Evolutionary conservation across 73 alveolate species (phyloP), one percentile per base, ranked within the genome.

Genomic region (Uronychia setigera): DNA sequence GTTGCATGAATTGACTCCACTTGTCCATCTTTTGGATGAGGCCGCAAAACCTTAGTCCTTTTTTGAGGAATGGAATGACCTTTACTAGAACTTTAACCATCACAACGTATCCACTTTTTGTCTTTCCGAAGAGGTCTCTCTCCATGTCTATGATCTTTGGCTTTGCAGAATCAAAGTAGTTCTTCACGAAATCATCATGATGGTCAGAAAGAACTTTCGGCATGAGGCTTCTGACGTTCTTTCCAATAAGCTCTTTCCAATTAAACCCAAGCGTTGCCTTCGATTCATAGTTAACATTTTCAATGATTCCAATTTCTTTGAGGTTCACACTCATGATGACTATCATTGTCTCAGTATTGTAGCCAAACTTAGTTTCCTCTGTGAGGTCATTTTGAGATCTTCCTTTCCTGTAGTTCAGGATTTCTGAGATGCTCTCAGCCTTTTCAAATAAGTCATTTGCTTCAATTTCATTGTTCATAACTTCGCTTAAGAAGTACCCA

Each of bases 391-490:
- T 60, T 27, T 57, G 31, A 1, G 58, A 33, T 57, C 60, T 78
- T 11, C 28, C 29, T 33, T 26, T 31, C 0, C 75, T 29, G 60
- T 83, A 59, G 25, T 80, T 1, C 27, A 31, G 57, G 80, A 31
- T 76, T 29, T 31, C 33, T 1, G 33, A 0, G 33, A 25, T n/a
- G 31, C 80, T 32, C 27, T 76, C 57, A 1, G 35, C 91, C 31
- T 35, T 31, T 1, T 77, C 59, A 33, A 5, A 25, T 29, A 75
- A 32, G 33, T 83, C 85, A 11, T 31, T 26, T 1, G 80, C 84
- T 32, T 83, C 91, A 13, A 29, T 60, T 27, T 83, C 91, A 76
- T 83, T 83, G 77, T 83, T 83, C 91, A 83, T 83, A 27, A 83
- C 85, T 26, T 83, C 91, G 13, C 80, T 9, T 1, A 83, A 60